Evolutionary conservation across 306 rosid genomes (phyloP).

Genomic region (Sesbania bispinosa): DNA sequence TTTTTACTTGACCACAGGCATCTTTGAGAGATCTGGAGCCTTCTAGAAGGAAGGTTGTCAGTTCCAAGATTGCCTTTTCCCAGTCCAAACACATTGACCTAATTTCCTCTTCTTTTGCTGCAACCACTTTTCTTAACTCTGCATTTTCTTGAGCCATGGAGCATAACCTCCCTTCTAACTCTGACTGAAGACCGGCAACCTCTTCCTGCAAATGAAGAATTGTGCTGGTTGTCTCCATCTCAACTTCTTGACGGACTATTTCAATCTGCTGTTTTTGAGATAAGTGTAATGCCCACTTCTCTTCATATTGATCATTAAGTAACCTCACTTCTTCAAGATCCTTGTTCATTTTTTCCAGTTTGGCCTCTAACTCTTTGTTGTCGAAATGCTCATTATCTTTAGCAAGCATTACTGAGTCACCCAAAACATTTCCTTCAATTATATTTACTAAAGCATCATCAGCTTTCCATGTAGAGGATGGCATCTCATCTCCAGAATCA

Average conservation of each 20-base stretch:
- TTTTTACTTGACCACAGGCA: conserved; percentile 71
- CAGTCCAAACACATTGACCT: conserved; percentile 54
- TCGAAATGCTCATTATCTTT: conserved; percentile 32
- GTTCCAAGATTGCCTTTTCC: conserved; percentile 82
- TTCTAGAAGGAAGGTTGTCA: conserved; percentile 81
- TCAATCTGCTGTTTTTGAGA: conserved; percentile 61
- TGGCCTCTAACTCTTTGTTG: conserved; percentile 45
- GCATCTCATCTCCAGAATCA: conserved; percentile 53
- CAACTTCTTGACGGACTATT: conserved; percentile 78
- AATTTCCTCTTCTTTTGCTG: conserved; percentile 67
- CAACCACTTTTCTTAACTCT: conserved; percentile 46
- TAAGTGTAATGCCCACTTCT: conserved; percentile 52
- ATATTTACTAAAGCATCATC: conserved; percentile 31
- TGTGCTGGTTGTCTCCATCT: conserved; percentile 85
- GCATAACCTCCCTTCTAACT: conserved; percentile 58
- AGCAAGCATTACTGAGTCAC: conserved; percentile 11
- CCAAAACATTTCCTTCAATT: conserved; percentile 28
- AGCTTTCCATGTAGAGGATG: conserved; percentile 38
- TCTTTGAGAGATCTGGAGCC: conserved; percentile 84
- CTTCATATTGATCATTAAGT: conserved; percentile 56
- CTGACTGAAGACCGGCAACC: conserved; percentile 66
- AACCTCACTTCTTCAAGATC: conserved; percentile 71
- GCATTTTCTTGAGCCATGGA: conserved; percentile 64
- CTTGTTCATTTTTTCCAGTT: conserved; percentile 61
- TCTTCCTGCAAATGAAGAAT: conserved; percentile 91